These are phyloP conservation scores for Penicillium arizonense DNA, from an alignment of 495 filamentous ascomycete genomes.

Conservation along the genomic window DNA sequence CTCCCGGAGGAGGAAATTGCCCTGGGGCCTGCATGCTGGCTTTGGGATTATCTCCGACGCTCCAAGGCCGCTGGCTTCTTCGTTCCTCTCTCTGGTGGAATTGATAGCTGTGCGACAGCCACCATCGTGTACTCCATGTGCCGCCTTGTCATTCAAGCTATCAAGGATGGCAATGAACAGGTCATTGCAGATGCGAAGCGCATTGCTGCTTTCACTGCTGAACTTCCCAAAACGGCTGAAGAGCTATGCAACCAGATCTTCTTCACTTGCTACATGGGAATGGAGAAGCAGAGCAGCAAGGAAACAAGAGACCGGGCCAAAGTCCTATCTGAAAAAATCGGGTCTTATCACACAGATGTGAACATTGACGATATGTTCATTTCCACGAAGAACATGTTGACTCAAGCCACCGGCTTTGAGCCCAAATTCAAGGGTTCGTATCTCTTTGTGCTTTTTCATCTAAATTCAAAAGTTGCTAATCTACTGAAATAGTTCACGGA, in stretches of 20 bases:
- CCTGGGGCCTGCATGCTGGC: constrained; percentile 66
- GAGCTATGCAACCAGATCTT: constrained; percentile 39
- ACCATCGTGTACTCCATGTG: constrained; percentile 79
- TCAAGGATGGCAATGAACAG: constrained; percentile 49
- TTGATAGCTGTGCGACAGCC: constrained; percentile 60
- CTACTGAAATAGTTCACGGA: constrained; percentile 47
- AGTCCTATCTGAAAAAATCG: constrained; percentile 66
- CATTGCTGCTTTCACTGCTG: constrained; percentile 6
- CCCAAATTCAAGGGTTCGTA: constrained; percentile 57
- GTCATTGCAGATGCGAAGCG: constrained; percentile 13
- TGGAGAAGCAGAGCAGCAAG: constrained; percentile 56
- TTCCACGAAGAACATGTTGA: constrained; percentile 54
- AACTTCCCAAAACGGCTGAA: constrained; percentile 10
- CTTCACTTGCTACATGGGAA: constrained; percentile 82
- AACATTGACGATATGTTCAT: constrained; percentile 70
- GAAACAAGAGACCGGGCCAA: constrained; percentile 74
- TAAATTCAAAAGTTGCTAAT: too few relatives aligned
- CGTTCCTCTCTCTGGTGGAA: constrained; percentile 68
- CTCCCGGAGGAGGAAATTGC: constrained; percentile 74
- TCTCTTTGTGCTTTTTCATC: too few relatives aligned
- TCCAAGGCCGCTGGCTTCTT: constrained; percentile 59
- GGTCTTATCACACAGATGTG: constrained; percentile 70
- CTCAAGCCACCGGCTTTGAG: constrained; percentile 50
- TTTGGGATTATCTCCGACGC: constrained; percentile 84
- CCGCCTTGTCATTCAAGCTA: constrained; percentile 71